A percentile compares a stretch with the other conserved stretches of the same genome.
Evolutionary conservation across 768 basidiomycete species (phyloP).

Genomic region (Saitozyma podzolica): DNA sequence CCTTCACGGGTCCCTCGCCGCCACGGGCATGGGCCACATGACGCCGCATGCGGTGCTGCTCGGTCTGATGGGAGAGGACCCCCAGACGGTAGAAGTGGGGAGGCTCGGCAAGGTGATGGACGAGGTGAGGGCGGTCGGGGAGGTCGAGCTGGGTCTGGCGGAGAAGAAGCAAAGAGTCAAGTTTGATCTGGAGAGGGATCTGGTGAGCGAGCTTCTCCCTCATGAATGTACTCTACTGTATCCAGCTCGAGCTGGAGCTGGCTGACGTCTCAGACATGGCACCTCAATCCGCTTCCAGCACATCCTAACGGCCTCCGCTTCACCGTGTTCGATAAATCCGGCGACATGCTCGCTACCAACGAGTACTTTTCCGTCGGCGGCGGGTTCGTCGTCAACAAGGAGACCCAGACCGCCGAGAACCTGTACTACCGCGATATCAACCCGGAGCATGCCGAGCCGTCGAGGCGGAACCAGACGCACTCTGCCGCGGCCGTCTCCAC

Average conservation of each 20-base stretch:
- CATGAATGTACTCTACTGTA: background rate
- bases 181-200: conserved; percentile 85
- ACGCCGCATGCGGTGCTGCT: conserved; percentile 52
- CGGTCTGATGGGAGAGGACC: conserved; percentile 60
- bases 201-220: conserved; percentile 55
- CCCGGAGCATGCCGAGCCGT: conserved; percentile 74
- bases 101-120: conserved; percentile 26
- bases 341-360: conserved; percentile 86
- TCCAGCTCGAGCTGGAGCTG: background rate
- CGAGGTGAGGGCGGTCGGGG: conserved; percentile 30
- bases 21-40: conserved; percentile 65
- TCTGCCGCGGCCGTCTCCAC: conserved; percentile 4
- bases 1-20: conserved; percentile 89
- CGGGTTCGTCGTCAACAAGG: conserved; percentile 66
- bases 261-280: conserved; percentile 26
- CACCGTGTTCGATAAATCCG: conserved; percentile 75
- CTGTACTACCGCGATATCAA: conserved; percentile 90
- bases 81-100: conserved; percentile 76
- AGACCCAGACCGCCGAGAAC: conserved; percentile 87
- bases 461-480: conserved; percentile 58
- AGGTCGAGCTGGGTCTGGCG: conserved; percentile 56
- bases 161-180: conserved; percentile 62
- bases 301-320: conserved; percentile 85
- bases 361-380: conserved; percentile 86
- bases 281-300: conserved; percentile 36